phyloP scores from a whole-genome alignment of 2,329 filamentous ascomycete genomes.

The Xylaria arbuscula region DNA sequence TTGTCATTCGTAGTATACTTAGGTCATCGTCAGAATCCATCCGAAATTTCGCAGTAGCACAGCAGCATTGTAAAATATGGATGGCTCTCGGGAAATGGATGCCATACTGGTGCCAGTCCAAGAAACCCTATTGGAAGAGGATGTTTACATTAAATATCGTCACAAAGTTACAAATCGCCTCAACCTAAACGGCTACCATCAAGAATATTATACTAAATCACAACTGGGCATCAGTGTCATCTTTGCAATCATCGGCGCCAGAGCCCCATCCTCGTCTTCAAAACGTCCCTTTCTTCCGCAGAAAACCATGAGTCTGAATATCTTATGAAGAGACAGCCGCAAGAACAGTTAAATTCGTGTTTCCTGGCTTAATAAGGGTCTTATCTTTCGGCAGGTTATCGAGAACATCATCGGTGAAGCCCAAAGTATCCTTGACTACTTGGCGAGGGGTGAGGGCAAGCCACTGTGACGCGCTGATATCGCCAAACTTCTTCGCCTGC shows the following conservation, averaged over 20 bases:
- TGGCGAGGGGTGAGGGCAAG: slow-evolving; percentile 67
- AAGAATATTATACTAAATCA: neutral
- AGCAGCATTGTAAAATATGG: too few relatives aligned
- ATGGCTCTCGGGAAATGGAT: neutral
- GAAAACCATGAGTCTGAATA: too few relatives aligned
- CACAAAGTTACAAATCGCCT: neutral
- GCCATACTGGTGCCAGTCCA: neutral
- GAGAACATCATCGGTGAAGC: slow-evolving; percentile 52
- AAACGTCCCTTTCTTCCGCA: too few relatives aligned
- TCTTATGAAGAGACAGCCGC: slow-evolving; percentile 26
- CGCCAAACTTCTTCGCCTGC: slow-evolving; percentile 62
- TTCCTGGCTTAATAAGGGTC: slow-evolving; percentile 56
- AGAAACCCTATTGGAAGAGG: neutral
- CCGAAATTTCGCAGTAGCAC: neutral
- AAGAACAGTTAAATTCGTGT: slow-evolving; percentile 52
- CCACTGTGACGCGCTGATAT: slow-evolving; percentile 69
- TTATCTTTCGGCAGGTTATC: slow-evolving; percentile 55
- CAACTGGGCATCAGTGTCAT: neutral
- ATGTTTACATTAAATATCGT: neutral
- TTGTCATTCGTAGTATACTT: neutral
- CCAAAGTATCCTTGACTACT: slow-evolving; percentile 68
- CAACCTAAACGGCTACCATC: neutral
- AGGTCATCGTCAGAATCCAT: neutral
- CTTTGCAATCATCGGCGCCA: too few relatives aligned
- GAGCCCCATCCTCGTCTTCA: neutral